These are phyloP conservation scores for Leccinum boreale DNA, from an alignment of 768 basidiomycete genomes.

Conservation along the genomic window DNA sequence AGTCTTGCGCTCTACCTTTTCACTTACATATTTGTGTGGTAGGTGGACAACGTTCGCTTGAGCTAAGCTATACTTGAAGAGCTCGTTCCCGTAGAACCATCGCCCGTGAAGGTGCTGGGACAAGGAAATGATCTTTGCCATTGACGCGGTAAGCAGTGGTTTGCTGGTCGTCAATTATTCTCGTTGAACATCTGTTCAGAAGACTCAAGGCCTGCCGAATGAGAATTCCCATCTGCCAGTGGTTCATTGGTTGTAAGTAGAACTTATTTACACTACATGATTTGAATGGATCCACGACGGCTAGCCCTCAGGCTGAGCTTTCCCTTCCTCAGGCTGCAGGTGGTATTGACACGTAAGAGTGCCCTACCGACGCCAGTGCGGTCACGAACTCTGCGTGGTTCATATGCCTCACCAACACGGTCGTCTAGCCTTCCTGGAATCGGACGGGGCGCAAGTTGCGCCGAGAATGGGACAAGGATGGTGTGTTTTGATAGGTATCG, in stretches of 20 bases:
- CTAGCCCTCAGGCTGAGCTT: not conserved
- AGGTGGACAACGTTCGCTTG: not conserved
- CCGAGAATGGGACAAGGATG: slow-evolving; percentile 18
- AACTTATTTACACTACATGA: not conserved
- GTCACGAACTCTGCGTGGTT: slow-evolving; percentile 37
- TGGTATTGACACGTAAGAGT: slow-evolving; percentile 41
- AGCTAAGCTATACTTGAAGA: not conserved
- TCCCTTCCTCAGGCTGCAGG: slow-evolving; percentile 27
- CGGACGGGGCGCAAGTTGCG: slow-evolving; percentile 5
- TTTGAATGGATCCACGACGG: not conserved
- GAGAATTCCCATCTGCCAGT: not conserved
- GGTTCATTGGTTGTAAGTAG: not conserved
- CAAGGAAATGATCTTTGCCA: not conserved
- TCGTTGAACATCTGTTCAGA: not conserved
- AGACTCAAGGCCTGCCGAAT: not conserved
- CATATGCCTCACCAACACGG: slow-evolving; percentile 43
- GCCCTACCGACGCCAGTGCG: slow-evolving; percentile 21
- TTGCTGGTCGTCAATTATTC: not conserved
- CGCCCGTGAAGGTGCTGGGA: not conserved
- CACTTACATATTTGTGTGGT: not conserved
- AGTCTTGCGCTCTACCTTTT: not conserved
- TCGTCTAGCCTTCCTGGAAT: slow-evolving; percentile 39
- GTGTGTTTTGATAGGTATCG: slow-evolving; percentile 20
- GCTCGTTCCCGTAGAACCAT: not conserved
- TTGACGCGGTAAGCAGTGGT: not conserved